Evolutionary conservation across 768 basidiomycete genomes (phyloP).

Genomic region (Leucocoprinus sp.): DNA sequence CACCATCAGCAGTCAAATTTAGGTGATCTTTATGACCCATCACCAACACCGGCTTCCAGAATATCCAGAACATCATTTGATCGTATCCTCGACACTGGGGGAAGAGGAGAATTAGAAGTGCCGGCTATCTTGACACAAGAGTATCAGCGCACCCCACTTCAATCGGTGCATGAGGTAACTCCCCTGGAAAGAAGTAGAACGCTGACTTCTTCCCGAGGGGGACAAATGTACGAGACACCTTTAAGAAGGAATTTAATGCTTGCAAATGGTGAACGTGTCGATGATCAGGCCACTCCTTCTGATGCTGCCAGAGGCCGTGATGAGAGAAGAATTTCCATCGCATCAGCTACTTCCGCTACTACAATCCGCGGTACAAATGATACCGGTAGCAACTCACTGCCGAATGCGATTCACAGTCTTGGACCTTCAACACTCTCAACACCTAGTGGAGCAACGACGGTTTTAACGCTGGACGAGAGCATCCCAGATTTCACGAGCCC

Average conservation of each 20-base stretch:
- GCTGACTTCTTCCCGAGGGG: constrained; percentile 42
- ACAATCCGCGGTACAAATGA: constrained; percentile 19
- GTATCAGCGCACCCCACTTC: constrained; percentile 2
- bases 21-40: constrained; percentile 8
- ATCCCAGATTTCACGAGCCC: no score
- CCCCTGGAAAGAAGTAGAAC: constrained; percentile 34
- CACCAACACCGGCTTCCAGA: constrained; percentile 12
- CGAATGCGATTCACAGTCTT: no score
- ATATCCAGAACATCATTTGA: no score
- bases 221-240: constrained; percentile 49
- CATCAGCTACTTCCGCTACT: constrained; percentile 28
- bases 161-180: constrained; percentile 13
- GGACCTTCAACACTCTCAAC: constrained; percentile 45
- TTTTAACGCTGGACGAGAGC: constrained; percentile 36
- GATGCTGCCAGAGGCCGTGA: no score
- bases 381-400: constrained; percentile 2
- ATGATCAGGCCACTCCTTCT: no score
- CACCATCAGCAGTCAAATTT: not conserved
- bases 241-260: constrained; percentile 17
- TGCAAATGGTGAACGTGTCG: not conserved
- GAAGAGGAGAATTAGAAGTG: constrained; percentile 18
- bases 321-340: constrained; percentile 15
- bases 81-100: no score
- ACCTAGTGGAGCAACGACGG: constrained; percentile 53
- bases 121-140: constrained; percentile 12